A percentile compares a stretch with the other conserved stretches of the same genome.
Evolutionary conservation across 2,329 filamentous ascomycete species (phyloP).

Genomic region (Cyanodermella asteris): DNA sequence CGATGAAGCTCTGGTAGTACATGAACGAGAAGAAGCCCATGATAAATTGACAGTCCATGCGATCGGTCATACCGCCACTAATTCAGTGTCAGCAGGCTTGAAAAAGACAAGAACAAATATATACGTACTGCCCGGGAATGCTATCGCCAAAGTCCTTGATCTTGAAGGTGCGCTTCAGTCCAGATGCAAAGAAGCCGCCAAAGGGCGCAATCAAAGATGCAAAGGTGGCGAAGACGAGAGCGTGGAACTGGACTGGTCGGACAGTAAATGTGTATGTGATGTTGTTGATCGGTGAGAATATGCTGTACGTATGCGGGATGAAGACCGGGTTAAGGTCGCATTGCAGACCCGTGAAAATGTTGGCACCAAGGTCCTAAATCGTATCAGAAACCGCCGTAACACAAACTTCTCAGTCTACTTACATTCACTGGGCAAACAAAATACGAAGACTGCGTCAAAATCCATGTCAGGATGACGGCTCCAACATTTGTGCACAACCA

Average conservation of each 20-base stretch:
- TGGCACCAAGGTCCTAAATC: slow-evolving; percentile 58
- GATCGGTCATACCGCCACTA: slow-evolving; percentile 92
- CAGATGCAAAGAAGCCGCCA: slow-evolving; percentile 93
- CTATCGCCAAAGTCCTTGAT: slow-evolving; percentile 99
- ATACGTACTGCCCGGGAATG: slow-evolving; percentile 80
- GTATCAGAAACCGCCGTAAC: background rate
- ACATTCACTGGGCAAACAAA: slow-evolving; percentile 94
- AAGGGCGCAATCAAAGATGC: slow-evolving; percentile 94
- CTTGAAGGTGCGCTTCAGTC: slow-evolving; percentile 95
- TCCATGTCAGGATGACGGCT: slow-evolving; percentile 57
- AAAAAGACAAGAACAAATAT: too few species aligned
- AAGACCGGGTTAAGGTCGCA: slow-evolving; percentile 89
- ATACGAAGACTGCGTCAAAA: slow-evolving; percentile 80
- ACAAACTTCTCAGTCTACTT: slow-evolving; percentile 12
- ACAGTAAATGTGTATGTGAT: slow-evolving; percentile 50
- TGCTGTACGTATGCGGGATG: slow-evolving; percentile 48
- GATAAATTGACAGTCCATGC: slow-evolving; percentile 99
- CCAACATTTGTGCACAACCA: slow-evolving; percentile 91
- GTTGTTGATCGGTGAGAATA: slow-evolving; percentile 51
- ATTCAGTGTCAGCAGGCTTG: too few species aligned
- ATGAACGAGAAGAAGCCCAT: slow-evolving; percentile 98
- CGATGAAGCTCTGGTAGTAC: slow-evolving; percentile 97
- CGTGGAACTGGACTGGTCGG: slow-evolving; percentile 82
- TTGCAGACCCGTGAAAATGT: slow-evolving; percentile 71
- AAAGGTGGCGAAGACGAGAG: slow-evolving; percentile 74